Percentiles rank a stretch among this genome's conserved stretches.
These are phyloP conservation scores for Mallotus repandus DNA, from an alignment of 441 rosid genomes.

Conservation along the genomic window DNA sequence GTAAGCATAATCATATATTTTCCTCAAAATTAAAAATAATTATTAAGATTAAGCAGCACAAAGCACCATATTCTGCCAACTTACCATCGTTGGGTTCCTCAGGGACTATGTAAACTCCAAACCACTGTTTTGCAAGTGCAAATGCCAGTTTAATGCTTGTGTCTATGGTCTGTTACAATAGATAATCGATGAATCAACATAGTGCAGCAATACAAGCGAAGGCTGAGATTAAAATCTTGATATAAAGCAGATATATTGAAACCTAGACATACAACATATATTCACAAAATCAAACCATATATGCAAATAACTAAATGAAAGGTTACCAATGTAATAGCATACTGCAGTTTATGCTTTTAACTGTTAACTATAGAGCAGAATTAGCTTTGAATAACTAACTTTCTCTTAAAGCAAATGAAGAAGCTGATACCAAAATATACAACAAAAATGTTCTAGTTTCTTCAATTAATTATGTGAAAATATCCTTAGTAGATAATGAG, in stretches of 20 bases:
- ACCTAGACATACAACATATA: neutral
- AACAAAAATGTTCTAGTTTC: neutral
- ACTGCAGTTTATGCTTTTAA: neutral
- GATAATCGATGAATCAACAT: constrained; percentile 29
- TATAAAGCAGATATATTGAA: neutral
- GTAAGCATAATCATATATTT: constrained; percentile 16
- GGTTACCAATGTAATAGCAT: neutral
- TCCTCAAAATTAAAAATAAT: constrained; percentile 17
- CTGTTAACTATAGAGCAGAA: neutral
- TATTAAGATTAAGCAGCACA: constrained; percentile 18
- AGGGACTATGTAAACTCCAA: constrained; percentile 83
- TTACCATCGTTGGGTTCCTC: constrained; percentile 90
- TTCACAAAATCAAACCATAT: neutral
- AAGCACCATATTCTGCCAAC: constrained; percentile 28
- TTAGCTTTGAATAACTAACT: neutral
- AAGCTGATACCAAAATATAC: neutral
- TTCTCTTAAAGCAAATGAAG: neutral
- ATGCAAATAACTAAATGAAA: neutral
- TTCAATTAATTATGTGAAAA: neutral
- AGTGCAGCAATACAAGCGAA: constrained; percentile 19
- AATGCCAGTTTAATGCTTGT: constrained; percentile 88
- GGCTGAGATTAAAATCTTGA: constrained; percentile 1
- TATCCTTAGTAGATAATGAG: neutral
- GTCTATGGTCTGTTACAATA: constrained; percentile 72
- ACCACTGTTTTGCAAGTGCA: constrained; percentile 98